Base-by-base conservation (phyloP, 257 asterid genomes). In the Parsonsia alboflavescens region DNA sequence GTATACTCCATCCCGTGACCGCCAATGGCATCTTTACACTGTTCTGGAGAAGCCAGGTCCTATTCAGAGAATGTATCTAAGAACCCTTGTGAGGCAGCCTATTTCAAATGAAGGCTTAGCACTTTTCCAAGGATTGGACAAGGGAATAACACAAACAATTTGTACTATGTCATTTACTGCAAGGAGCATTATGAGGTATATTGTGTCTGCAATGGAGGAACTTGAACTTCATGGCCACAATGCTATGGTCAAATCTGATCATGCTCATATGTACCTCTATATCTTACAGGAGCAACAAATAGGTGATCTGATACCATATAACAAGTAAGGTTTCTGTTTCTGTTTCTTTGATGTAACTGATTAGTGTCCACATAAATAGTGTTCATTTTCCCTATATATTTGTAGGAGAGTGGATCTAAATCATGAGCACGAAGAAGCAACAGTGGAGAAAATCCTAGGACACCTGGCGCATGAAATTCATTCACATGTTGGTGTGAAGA, bases 1-100 rank as follows among this genome's bases (percentile, higher is more conserved):
- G 69, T 91, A 92, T 72, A 93, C 99, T 57, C 93, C 97, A 74
- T 95, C 99, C 65, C 91, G 99, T 70, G 99, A 95, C 81, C 91
- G 98, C 65, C 99, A 95, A 84, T 95, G 99, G 99, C 99, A 95
- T 88, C 91, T 90, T 62, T 95, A 95, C 82, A 90, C 97, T 36
- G 96, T 92, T 76, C 68, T 75, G 13, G 98, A 95, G 82, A 92
- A 89, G 86, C 87, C 89, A n/a, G 76, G 79, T 57, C 87, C 87
- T 50, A 78, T 89, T 75, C 92, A 82, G 80, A 91, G 99, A 87
- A 83, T 87, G 91, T 95, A 88, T 82, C 93, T 95, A 58, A 85
- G 99, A 83, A 95, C 99, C 62, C 93, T 95, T 53, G 92, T 95
- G 69, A 89, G 99, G 77, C 99, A 92, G 87, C 93, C 98, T 17